Conservation (phyloP, 2,329 filamentous ascomycete species). For the Aspergillus texensis region DNA sequence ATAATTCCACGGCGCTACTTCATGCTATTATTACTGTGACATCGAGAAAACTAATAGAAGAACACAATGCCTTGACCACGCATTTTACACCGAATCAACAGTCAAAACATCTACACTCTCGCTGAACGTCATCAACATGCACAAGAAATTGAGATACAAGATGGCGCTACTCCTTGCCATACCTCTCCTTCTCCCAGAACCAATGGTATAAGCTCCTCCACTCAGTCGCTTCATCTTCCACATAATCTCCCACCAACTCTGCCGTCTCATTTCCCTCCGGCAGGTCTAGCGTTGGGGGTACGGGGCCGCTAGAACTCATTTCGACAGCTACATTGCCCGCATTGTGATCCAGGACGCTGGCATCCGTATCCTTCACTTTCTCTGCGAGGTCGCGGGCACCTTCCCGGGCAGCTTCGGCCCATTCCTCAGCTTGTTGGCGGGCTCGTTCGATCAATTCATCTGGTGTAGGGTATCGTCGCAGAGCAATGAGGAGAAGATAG, state of each 20-base stretch:
- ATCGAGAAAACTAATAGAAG: background rate
- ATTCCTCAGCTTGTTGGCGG: conserved; percentile 44
- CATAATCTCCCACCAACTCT: conserved; percentile 49
- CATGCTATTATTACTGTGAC: background rate
- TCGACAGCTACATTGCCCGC: conserved; percentile 30
- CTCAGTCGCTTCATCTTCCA: conserved; percentile 45
- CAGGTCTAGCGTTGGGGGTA: conserved; percentile 11
- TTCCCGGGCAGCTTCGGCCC: conserved; percentile 43
- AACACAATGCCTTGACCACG: background rate
- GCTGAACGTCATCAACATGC: background rate
- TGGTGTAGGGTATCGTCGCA: conserved; percentile 49
- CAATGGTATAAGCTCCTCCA: conserved; percentile 47
- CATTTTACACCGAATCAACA: background rate
- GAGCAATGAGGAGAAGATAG: conserved; percentile 61
- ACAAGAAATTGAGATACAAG: background rate
- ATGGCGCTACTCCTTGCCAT: conserved; percentile 15
- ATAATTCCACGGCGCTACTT: background rate
- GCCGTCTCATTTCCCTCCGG: conserved; percentile 45
- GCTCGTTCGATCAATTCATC: conserved; percentile 44
- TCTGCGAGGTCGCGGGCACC: conserved; percentile 40
- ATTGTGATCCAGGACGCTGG: conserved; percentile 26
- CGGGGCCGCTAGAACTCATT: conserved; percentile 30
- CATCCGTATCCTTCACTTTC: conserved; percentile 30
- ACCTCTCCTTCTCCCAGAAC: conserved; percentile 42
- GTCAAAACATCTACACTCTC: background rate